These are phyloP conservation scores for Coniferiporia weirii DNA, from an alignment of 1,284 basidiomycete species.

Conservation along the genomic window DNA sequence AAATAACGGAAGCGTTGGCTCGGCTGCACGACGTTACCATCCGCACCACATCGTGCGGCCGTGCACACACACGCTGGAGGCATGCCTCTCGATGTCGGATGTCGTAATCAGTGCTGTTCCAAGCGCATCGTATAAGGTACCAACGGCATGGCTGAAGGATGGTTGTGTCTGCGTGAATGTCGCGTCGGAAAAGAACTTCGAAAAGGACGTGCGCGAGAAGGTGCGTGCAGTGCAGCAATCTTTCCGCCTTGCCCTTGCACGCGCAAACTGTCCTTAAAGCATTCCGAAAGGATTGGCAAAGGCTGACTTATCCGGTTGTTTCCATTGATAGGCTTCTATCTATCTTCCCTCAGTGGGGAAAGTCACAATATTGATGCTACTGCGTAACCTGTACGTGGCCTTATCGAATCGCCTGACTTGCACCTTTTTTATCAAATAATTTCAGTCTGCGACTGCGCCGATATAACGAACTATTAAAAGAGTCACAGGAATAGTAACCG, in stretches of 20 bases:
- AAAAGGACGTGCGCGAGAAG: conserved; percentile 87
- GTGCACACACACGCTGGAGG: conserved; percentile 59
- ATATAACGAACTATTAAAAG: conserved; percentile 45
- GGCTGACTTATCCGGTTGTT: no score
- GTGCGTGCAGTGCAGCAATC: conserved; percentile 35
- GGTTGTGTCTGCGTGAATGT: conserved; percentile 94
- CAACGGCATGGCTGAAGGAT: conserved; percentile 86
- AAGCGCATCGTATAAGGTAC: conserved; percentile 81
- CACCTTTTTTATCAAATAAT: conserved; percentile 2
- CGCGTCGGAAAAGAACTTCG: conserved; percentile 95
- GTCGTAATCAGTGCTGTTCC: conserved; percentile 92
- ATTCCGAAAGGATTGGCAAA: no score
- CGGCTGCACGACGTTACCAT: conserved; percentile 51
- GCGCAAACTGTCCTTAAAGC: no score
- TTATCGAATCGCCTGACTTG: background rate
- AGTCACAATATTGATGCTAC: conserved; percentile 94
- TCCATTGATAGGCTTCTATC: conserved; percentile 65
- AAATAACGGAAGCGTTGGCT: conserved; percentile 29
- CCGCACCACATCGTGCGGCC: conserved; percentile 82
- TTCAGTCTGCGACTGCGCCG: conserved; percentile 66
- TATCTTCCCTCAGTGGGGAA: conserved; percentile 95
- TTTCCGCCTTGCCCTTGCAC: no score
- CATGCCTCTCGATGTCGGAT: conserved; percentile 78
- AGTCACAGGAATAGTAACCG: conserved; percentile 6
- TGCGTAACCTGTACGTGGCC: conserved; percentile 78